A percentile compares a stretch with the other conserved stretches of the same genome.
Conservation (phyloP, 495 filamentous ascomycete genomes). For the Hyaloscypha bicolor region DNA sequence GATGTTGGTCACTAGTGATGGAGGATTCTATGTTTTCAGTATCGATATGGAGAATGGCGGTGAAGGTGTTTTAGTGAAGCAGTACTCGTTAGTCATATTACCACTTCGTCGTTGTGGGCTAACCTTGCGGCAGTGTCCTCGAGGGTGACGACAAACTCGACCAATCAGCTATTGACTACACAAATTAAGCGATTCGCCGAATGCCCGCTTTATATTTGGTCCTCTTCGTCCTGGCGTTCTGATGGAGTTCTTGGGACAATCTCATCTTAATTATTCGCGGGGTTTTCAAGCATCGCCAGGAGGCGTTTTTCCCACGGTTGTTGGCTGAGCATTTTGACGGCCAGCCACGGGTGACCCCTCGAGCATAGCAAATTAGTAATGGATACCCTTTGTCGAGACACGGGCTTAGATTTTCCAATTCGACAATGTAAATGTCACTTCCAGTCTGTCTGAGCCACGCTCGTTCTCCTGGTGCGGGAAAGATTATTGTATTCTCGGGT, state of each 20-base stretch:
- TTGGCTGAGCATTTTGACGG: background rate
- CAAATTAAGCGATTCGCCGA: slow-evolving; percentile 16
- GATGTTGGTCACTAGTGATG: slow-evolving; percentile 97
- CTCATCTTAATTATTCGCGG: background rate
- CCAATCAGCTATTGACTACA: slow-evolving; percentile 34
- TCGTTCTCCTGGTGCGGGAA: too few species aligned
- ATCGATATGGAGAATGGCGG: slow-evolving; percentile 94
- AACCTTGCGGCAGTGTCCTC: slow-evolving; percentile 43
- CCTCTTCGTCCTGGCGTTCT: background rate
- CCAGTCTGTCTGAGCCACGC: too few species aligned
- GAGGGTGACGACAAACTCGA: slow-evolving; percentile 54
- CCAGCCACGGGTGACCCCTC: background rate
- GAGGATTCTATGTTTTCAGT: slow-evolving; percentile 90
- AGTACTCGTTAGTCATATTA: slow-evolving; percentile 72
- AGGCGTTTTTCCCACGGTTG: background rate
- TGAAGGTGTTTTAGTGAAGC: slow-evolving; percentile 88
- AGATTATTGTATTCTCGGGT: too few species aligned
- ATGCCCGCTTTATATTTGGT: too few species aligned
- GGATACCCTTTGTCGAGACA: background rate
- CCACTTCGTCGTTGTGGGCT: slow-evolving; percentile 2
- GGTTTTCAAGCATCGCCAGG: background rate
- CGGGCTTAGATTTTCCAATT: background rate
- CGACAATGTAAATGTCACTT: too few species aligned
- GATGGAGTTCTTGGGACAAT: background rate
- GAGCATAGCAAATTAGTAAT: background rate